A percentile compares a stretch with the other conserved stretches of the same genome.
phyloP scores from a whole-genome alignment of 345 rosid species.

The Populus pruinosa region DNA sequence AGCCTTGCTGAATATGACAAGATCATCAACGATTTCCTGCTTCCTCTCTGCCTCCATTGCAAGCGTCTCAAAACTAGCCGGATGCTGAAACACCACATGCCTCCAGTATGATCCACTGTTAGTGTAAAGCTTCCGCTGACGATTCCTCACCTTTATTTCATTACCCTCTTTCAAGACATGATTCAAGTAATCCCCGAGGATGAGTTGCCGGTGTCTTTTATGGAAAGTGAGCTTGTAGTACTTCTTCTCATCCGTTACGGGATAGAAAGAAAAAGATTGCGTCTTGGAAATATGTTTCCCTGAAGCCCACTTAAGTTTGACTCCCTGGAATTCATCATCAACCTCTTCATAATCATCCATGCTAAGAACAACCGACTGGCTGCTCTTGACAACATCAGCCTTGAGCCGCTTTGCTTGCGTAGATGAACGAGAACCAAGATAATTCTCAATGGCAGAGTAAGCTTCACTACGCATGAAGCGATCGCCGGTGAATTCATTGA shows the following conservation, averaged over 20 bases:
- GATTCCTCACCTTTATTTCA: neutral
- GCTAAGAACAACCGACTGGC: conserved; percentile 1
- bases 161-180: conserved; percentile 5
- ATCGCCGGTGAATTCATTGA: conserved; percentile 2
- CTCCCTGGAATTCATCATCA: neutral
- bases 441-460: neutral
- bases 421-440: neutral
- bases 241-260: neutral
- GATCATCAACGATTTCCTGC: conserved; percentile 7
- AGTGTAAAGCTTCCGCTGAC: conserved; percentile 5
- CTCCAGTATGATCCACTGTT: conserved; percentile 5
- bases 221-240: conserved; percentile 7
- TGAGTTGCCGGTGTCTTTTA: neutral
- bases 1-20: neutral
- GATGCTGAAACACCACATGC: conserved; percentile 9
- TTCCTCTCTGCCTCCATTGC: neutral
- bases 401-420: conserved; percentile 1
- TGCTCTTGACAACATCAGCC: conserved; percentile 2
- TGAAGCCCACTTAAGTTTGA: conserved; percentile 3
- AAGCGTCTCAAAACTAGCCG: neutral
- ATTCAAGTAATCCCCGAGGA: neutral
- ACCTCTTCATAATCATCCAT: conserved; percentile 8
- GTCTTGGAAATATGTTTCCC: conserved; percentile 3
- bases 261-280: neutral
- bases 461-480: conserved; percentile 4